A percentile compares a stretch with the other conserved stretches of the same genome.
Evolutionary conservation across 1,284 basidiomycete species (phyloP).

Genomic region (Cutaneotrichosporon dermatis): DNA sequence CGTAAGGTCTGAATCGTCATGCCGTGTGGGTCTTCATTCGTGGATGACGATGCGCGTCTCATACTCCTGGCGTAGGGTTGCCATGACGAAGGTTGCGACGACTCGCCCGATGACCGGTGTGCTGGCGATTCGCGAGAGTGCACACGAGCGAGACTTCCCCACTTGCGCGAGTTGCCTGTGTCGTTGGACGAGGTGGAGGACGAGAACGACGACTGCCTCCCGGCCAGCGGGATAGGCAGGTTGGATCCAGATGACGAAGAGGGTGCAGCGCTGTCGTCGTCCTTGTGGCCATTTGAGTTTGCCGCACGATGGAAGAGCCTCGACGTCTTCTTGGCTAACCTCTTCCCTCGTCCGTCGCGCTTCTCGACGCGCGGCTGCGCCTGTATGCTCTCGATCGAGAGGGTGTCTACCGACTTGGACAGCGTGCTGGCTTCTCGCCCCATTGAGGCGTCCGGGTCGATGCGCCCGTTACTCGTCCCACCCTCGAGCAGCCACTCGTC

Average conservation of each 20-base stretch:
- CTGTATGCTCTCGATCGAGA: slow-evolving; percentile 11
- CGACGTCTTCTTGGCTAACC: slow-evolving; percentile 44
- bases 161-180: slow-evolving; percentile 10
- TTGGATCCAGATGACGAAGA: not conserved
- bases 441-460: slow-evolving; percentile 17
- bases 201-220: slow-evolving; percentile 36
- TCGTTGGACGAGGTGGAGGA: slow-evolving; percentile 33
- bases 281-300: not conserved
- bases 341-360: slow-evolving; percentile 25
- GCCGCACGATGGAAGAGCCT: slow-evolving; percentile 31
- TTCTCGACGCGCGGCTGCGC: not conserved
- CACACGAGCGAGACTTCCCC: slow-evolving; percentile 15
- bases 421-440: slow-evolving; percentile 17
- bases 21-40: slow-evolving; percentile 1
- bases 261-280: slow-evolving; percentile 8
- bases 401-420: slow-evolving; percentile 12
- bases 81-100: slow-evolving; percentile 21
- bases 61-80: slow-evolving; percentile 8
- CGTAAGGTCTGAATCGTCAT: slow-evolving; percentile 21
- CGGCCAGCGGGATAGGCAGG: slow-evolving; percentile 16
- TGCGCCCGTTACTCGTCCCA: slow-evolving; percentile 13
- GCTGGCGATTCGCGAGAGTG: slow-evolving; percentile 18
- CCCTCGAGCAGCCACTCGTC: slow-evolving; percentile 43
- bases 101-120: slow-evolving; percentile 10
- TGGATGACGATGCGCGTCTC: slow-evolving; percentile 24